phyloP scores from a whole-genome alignment of 805 yeast genomes.

The Lipomyces sp. region DNA sequence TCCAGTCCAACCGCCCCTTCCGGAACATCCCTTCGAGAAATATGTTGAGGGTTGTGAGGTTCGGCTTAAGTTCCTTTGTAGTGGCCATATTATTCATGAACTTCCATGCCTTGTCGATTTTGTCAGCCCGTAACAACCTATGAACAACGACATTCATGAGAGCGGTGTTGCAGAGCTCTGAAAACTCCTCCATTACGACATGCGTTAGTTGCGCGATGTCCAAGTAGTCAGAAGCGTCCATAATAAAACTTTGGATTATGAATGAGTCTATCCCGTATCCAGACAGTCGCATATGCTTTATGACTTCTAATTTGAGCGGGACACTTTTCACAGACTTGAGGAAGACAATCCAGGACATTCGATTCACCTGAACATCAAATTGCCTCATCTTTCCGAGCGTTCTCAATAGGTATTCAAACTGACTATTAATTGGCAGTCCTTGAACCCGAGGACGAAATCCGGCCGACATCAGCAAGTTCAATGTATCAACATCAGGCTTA shows the following conservation, averaged over 20 bases:
- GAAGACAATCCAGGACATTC: slow-evolving; percentile 19
- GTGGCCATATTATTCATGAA: slow-evolving; percentile 15
- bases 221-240: slow-evolving; percentile 9
- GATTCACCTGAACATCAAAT: slow-evolving; percentile 13
- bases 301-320: slow-evolving; percentile 14
- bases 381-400: slow-evolving; percentile 10
- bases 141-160: slow-evolving; percentile 17
- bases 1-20: slow-evolving; percentile 22
- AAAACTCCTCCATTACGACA: slow-evolving; percentile 4
- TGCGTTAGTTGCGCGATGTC: slow-evolving; percentile 1
- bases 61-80: slow-evolving; percentile 1
- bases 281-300: slow-evolving; percentile 16
- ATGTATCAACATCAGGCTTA: slow-evolving; percentile 22
- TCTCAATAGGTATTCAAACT: not conserved
- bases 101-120: slow-evolving; percentile 18
- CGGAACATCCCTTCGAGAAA: slow-evolving; percentile 9
- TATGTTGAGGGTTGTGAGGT: slow-evolving; percentile 20
- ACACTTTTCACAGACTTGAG: slow-evolving; percentile 13
- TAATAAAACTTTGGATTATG: slow-evolving; percentile 13
- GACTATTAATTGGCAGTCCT: not conserved
- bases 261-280: slow-evolving; percentile 17
- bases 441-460: not conserved
- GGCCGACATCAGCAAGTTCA: slow-evolving; percentile 23
- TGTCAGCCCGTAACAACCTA: not conserved
- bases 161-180: slow-evolving; percentile 5